A percentile compares a stretch with the other conserved stretches of the same genome.
These are phyloP conservation scores for Chaetomium tenue DNA, from an alignment of 495 filamentous ascomycete genomes.

Conservation along the genomic window DNA sequence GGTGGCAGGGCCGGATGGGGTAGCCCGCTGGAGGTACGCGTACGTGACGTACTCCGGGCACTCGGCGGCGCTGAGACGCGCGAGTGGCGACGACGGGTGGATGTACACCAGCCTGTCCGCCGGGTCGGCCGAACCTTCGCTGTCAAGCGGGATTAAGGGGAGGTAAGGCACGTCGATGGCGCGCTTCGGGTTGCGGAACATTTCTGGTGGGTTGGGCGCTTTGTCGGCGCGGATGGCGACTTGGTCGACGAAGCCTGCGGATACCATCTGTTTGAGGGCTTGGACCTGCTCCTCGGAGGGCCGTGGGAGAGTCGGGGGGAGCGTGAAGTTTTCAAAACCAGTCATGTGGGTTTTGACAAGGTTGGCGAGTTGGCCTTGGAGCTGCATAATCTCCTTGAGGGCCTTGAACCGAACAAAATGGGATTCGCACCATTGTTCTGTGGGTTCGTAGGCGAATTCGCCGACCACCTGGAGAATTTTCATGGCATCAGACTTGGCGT, in stretches of 20 bases:
- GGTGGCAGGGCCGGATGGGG: conserved; percentile 40
- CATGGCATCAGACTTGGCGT: conserved; percentile 80
- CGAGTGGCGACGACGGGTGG: conserved; percentile 77
- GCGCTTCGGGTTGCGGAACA: conserved; percentile 66
- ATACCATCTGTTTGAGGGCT: conserved; percentile 83
- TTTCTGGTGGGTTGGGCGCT: conserved; percentile 68
- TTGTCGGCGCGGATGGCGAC: conserved; percentile 91
- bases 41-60: conserved; percentile 85
- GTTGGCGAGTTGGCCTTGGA: conserved; percentile 76
- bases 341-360: conserved; percentile 75
- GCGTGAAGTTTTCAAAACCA: conserved; percentile 57
- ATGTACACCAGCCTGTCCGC: conserved; percentile 66
- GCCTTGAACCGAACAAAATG: conserved; percentile 85
- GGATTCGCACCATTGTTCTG: conserved; percentile 68
- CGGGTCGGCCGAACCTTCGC: conserved; percentile 35
- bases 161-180: conserved; percentile 90
- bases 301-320: conserved; percentile 61
- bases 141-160: conserved; percentile 72
- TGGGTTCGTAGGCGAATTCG: conserved; percentile 68
- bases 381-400: conserved; percentile 78
- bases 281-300: conserved; percentile 71
- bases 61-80: conserved; percentile 65
- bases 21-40: conserved; percentile 71
- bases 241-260: conserved; percentile 92
- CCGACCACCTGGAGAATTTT: conserved; percentile 87